Percentiles rank a stretch among this genome's conserved stretches.
These are phyloP conservation scores for Neurospora sp. DNA, from an alignment of 2,329 filamentous ascomycete genomes.

Conservation along the genomic window DNA sequence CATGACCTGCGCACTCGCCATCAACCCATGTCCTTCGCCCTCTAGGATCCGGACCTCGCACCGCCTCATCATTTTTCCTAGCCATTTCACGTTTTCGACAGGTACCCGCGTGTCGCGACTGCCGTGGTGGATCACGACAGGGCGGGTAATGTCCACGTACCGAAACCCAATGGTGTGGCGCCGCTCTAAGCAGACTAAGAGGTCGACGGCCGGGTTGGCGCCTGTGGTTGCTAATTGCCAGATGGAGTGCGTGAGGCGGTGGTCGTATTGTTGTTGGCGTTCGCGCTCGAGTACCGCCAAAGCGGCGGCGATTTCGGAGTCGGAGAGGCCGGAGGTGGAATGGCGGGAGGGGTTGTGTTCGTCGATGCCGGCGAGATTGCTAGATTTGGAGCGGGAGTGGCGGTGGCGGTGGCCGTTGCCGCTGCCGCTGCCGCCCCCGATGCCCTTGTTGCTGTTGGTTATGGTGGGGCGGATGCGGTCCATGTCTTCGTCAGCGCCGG, in stretches of 20 bases:
- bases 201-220: constrained; percentile 87
- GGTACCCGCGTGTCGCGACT: constrained; percentile 84
- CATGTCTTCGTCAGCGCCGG: constrained; percentile 33
- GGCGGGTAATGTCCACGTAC: constrained; percentile 88
- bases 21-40: constrained; percentile 87
- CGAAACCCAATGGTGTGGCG: constrained; percentile 88
- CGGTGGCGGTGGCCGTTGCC: constrained; percentile 7
- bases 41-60: constrained; percentile 88
- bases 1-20: constrained; percentile 93
- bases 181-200: constrained; percentile 86
- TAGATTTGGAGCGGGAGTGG: constrained; percentile 18
- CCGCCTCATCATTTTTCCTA: constrained; percentile 84
- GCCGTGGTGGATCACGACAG: constrained; percentile 90
- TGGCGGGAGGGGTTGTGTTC: constrained; percentile 1
- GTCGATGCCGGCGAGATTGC: constrained; percentile 4
- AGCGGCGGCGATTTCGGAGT: constrained; percentile 31
- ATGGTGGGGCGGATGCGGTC: constrained; percentile 33
- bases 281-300: constrained; percentile 53
- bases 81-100: constrained; percentile 89
- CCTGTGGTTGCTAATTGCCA: constrained; percentile 88
- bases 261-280: constrained; percentile 68
- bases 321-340: constrained; percentile 28
- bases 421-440: constrained; percentile 6
- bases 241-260: constrained; percentile 79
- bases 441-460: constrained; percentile 1